These are phyloP conservation scores for Aphanomyces stellatus DNA, from an alignment of 352 stramenopile genomes.

Conservation along the genomic window DNA sequence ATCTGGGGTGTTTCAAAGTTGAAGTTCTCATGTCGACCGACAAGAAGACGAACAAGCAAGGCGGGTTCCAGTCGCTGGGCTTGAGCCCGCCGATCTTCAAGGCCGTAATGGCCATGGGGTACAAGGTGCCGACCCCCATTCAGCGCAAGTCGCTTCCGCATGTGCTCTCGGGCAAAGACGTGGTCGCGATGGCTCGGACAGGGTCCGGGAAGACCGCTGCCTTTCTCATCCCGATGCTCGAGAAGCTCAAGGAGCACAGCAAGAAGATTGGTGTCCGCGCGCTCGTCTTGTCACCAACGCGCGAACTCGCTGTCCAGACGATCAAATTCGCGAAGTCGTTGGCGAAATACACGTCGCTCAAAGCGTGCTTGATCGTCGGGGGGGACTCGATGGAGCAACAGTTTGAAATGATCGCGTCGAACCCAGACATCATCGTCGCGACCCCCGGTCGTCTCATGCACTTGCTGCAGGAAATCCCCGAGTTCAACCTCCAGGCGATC, in stretches of 20 bases:
- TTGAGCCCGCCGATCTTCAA: slow-evolving; percentile 70
- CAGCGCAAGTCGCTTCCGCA: slow-evolving; percentile 97
- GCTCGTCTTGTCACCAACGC: slow-evolving; percentile 93
- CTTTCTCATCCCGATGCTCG: slow-evolving; percentile 97
- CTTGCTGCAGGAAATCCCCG: slow-evolving; percentile 87
- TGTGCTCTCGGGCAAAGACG: slow-evolving; percentile 93
- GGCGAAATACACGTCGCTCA: slow-evolving; percentile 87
- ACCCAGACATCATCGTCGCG: slow-evolving; percentile 93
- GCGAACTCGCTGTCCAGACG: slow-evolving; percentile 98
- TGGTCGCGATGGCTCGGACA: slow-evolving; percentile 98
- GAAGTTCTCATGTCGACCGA: background rate
- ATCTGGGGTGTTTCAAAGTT: slow-evolving; percentile 1
- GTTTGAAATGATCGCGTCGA: slow-evolving; percentile 91
- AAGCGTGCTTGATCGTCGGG: slow-evolving; percentile 92
- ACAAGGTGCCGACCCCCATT: slow-evolving; percentile 97
- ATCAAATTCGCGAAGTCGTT: slow-evolving; percentile 85
- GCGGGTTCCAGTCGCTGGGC: slow-evolving; percentile 79
- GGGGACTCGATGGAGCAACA: slow-evolving; percentile 98
- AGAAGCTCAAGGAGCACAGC: slow-evolving; percentile 93
- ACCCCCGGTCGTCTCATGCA: slow-evolving; percentile 94
- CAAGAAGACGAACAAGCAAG: slow-evolving; percentile 24
- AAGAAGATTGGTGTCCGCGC: slow-evolving; percentile 79
- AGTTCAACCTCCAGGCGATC: slow-evolving; percentile 89
- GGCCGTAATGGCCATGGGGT: slow-evolving; percentile 90
- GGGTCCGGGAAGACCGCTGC: slow-evolving; percentile 97